Evolutionary conservation across 176 grass and related monocot species (phyloP), one percentile per base, ranked within the genome.

Genomic region (Oryza coarctata): DNA sequence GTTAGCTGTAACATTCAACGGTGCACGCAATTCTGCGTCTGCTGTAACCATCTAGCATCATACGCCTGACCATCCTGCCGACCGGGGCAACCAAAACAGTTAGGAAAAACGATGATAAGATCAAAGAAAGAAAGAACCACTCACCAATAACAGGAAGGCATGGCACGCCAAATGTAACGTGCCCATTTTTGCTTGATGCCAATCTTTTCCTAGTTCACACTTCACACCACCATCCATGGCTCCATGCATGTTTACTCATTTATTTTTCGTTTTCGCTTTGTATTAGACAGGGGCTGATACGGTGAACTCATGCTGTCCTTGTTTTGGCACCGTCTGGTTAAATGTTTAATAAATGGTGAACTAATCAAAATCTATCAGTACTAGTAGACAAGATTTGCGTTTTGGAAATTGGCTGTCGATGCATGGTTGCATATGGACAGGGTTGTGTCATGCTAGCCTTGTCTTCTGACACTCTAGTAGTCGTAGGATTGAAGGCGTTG

Each of bases 201-300:
- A 2, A 68, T 90, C 79, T 2, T 29, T 9, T 39, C 36, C 79
- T 2, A 18, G 67, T 78, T 90, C 88, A 86, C 83, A 86, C 86
- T 13, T 47, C 86, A 40, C 75, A 12, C 23, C 74, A 28, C 58
- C 11, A 11, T 45, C 43, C 72, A 58, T 61, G 83, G 50, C 55
- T 39, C 31, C 79, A 50, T 74, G 63, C 80, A 73, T 73, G 38
- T 33, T 28, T 31, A 22, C 25, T 7, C 10, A 41, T 14, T 47
- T 11, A n/a, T 14, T 3, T 32, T 0, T 13, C 68, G 26, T 50
- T 55, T 11, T 14, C 30, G 13, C 17, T 18, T 8, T 26, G 1
- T 14, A 68, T 45, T 25, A 28, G 74, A 83, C 73, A 72, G 77
- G 57, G 82, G 77, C 77, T 3, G 87, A 26, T 73, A 76, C 86